Percentiles rank a stretch among this genome's conserved stretches.
Conservation (phyloP, 176 grass and related monocot genomes). For the Dendrocalamus sinicus region DNA sequence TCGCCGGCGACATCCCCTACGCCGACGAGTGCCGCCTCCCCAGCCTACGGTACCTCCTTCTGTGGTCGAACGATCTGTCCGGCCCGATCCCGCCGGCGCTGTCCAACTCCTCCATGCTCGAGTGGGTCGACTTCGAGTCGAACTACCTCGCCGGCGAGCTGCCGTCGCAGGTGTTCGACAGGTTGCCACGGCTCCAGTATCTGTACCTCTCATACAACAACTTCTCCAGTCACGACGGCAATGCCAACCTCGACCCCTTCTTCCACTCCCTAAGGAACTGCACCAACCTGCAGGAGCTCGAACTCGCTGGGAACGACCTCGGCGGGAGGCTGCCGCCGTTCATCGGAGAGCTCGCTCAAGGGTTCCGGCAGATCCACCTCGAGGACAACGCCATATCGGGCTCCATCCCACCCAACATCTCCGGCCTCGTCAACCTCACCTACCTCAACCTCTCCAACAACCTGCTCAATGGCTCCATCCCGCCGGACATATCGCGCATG, state of each 20-base stretch:
- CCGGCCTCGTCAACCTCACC: slow-evolving; percentile 67
- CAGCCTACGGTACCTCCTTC: slow-evolving; percentile 62
- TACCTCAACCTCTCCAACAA: slow-evolving; percentile 66
- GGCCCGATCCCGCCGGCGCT: slow-evolving; percentile 65
- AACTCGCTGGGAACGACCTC: slow-evolving; percentile 74
- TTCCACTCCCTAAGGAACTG: slow-evolving; percentile 73
- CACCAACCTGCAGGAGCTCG: slow-evolving; percentile 68
- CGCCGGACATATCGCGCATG: slow-evolving; percentile 62
- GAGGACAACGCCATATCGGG: slow-evolving; percentile 79
- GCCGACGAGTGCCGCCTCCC: slow-evolving; percentile 52
- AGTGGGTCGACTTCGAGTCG: slow-evolving; percentile 76
- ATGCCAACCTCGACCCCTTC: slow-evolving; percentile 70
- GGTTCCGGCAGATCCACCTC: slow-evolving; percentile 68
- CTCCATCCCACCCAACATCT: slow-evolving; percentile 64
- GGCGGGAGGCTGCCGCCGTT: slow-evolving; percentile 54
- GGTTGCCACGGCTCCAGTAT: slow-evolving; percentile 63
- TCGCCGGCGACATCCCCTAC: slow-evolving; percentile 72
- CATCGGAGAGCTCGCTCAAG: slow-evolving; percentile 48
- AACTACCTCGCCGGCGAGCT: slow-evolving; percentile 68
- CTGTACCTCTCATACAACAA: slow-evolving; percentile 88
- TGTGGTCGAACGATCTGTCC: slow-evolving; percentile 71
- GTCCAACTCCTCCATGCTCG: slow-evolving; percentile 68
- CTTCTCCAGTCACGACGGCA: slow-evolving; percentile 57
- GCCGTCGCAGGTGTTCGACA: slow-evolving; percentile 59
- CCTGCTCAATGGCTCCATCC: slow-evolving; percentile 68